These are phyloP conservation scores for Nitzschia putrida DNA, from an alignment of 108 stramenopile genomes.

Conservation along the genomic window DNA sequence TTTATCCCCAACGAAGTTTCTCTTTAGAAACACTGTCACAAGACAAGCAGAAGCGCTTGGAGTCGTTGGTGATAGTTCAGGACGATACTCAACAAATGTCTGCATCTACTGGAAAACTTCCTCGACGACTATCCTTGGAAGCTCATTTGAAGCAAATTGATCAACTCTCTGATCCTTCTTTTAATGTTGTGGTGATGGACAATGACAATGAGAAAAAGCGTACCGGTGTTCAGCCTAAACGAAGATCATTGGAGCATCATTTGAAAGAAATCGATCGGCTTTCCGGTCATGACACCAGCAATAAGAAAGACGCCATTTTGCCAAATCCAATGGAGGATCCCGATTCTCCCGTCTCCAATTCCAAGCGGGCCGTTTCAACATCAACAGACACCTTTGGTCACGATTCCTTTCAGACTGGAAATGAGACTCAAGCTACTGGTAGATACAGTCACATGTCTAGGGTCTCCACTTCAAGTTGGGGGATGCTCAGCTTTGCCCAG, in stretches of 20 bases:
- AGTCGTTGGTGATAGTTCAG: not conserved
- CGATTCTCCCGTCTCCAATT: too few species aligned
- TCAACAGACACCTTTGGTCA: constrained; percentile 1
- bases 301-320: too few species aligned
- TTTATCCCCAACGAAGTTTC: not conserved
- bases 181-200: not conserved
- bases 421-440: constrained; percentile 2
- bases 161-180: not conserved
- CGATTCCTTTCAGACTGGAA: constrained; percentile 2
- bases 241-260: too few species aligned
- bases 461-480: constrained; percentile 14
- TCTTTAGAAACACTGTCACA: not conserved
- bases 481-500: constrained; percentile 24
- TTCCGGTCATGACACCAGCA: too few species aligned
- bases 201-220: too few species aligned
- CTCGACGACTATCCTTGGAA: constrained; percentile 5
- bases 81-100: not conserved
- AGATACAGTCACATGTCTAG: not conserved
- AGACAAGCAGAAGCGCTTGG: not conserved
- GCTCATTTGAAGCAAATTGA: constrained; percentile 16
- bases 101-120: not conserved
- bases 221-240: too few species aligned
- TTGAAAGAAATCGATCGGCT: too few species aligned
- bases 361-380: too few species aligned
- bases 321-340: too few species aligned